Conservation (phyloP, 2,329 filamentous ascomycete genomes). For the Aspergillus versicolor region DNA sequence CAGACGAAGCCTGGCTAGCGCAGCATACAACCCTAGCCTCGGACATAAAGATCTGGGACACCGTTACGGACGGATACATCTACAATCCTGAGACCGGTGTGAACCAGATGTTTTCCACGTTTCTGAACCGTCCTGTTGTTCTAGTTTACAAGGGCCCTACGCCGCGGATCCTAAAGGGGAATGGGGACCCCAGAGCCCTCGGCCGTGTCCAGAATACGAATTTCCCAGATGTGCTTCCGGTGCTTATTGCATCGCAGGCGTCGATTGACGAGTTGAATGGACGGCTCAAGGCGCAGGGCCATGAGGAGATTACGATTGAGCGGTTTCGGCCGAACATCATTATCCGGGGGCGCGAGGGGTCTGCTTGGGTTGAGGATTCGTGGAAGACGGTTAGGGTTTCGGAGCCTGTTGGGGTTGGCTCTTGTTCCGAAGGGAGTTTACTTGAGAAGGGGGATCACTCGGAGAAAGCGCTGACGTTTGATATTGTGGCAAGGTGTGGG, state of each 20-base stretch:
- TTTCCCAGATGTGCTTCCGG: constrained; percentile 61
- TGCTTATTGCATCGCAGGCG: constrained; percentile 56
- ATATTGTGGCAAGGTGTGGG: constrained; percentile 60
- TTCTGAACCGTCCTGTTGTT: constrained; percentile 56
- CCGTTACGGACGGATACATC: constrained; percentile 57
- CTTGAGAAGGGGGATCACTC: neutral
- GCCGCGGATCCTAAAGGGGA: constrained; percentile 55
- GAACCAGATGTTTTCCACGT: constrained; percentile 55
- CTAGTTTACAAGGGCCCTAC: constrained; percentile 64
- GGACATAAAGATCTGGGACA: constrained; percentile 58
- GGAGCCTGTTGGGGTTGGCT: neutral
- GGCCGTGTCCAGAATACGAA: constrained; percentile 56
- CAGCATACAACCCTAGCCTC: constrained; percentile 50
- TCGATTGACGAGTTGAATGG: constrained; percentile 60
- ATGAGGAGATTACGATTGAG: constrained; percentile 57
- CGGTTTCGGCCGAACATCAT: constrained; percentile 66
- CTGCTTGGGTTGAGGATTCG: constrained; percentile 62
- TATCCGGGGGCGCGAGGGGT: constrained; percentile 47
- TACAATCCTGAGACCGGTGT: constrained; percentile 48
- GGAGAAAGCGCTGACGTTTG: constrained; percentile 45
- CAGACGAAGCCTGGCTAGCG: constrained; percentile 53
- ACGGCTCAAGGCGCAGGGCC: constrained; percentile 45
- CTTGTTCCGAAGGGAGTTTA: constrained; percentile 1
- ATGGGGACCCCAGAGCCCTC: constrained; percentile 54
- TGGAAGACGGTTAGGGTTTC: constrained; percentile 58